Percentiles rank a stretch among this genome's conserved stretches.
Conservation (phyloP, 106 monocot genomes). For the Triglochin maritima region DNA sequence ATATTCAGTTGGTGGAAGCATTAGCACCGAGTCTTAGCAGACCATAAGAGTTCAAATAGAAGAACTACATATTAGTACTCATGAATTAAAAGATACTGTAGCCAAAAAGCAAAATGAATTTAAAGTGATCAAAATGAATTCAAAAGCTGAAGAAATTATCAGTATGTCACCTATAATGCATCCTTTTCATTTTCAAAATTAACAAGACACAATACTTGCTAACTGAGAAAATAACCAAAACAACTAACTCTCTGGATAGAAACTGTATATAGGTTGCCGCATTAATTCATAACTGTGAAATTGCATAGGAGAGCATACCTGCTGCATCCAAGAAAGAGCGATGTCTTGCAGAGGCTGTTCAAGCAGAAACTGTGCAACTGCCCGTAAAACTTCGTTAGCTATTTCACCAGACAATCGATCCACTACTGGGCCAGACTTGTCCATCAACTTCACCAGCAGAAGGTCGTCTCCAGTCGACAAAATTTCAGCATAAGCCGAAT, state of each 20-base stretch:
- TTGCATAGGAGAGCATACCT: slow-evolving; percentile 30
- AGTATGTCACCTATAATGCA: too few relatives aligned
- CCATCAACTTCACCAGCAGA: slow-evolving; percentile 86
- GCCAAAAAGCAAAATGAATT: too few relatives aligned
- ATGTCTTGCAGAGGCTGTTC: slow-evolving; percentile 72
- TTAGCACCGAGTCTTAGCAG: too few relatives aligned
- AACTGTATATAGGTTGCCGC: not conserved
- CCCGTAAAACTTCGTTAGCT: slow-evolving; percentile 52
- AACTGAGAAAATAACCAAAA: not conserved
- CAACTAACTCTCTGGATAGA: not conserved
- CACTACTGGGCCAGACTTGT: slow-evolving; percentile 71
- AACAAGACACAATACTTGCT: too few relatives aligned
- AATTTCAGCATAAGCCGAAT: slow-evolving; percentile 79
- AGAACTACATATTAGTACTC: too few relatives aligned
- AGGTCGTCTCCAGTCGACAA: slow-evolving; percentile 64
- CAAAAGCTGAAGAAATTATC: too few relatives aligned
- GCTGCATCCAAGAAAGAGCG: slow-evolving; percentile 70
- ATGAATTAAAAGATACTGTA: too few relatives aligned
- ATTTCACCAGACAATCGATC: slow-evolving; percentile 72
- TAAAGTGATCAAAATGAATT: too few relatives aligned
- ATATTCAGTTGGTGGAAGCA: too few relatives aligned
- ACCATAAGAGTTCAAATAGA: too few relatives aligned
- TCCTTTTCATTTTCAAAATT: too few relatives aligned
- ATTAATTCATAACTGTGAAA: not conserved
- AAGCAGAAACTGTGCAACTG: slow-evolving; percentile 53